These are phyloP conservation scores for Davidsoniella neocaledoniae DNA, from an alignment of 2,329 filamentous ascomycete genomes.

Conservation along the genomic window DNA sequence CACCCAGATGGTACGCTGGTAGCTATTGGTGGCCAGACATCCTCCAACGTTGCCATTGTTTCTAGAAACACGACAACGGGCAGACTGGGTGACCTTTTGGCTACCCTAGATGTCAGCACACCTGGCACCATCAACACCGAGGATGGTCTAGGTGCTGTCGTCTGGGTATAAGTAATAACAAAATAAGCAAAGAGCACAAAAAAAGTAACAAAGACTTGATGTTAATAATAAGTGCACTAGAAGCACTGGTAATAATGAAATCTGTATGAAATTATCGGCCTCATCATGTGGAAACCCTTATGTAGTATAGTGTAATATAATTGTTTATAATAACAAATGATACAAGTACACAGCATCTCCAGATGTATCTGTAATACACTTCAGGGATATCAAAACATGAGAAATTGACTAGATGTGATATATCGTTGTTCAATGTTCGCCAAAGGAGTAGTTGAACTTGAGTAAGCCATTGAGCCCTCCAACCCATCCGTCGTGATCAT, in stretches of 20 bases:
- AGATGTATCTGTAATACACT: too few relatives aligned
- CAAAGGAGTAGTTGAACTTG: constrained; percentile 97
- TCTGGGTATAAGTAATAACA: constrained; percentile 21
- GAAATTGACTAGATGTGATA: background rate
- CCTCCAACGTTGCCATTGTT: constrained; percentile 40
- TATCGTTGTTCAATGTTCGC: constrained; percentile 20
- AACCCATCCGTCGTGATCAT: constrained; percentile 86
- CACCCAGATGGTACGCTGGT: constrained; percentile 42
- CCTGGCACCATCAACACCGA: constrained; percentile 26
- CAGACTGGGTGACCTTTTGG: constrained; percentile 31
- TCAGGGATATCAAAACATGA: background rate
- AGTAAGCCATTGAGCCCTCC: constrained; percentile 81
- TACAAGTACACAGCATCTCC: background rate
- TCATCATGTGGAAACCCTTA: too few relatives aligned
- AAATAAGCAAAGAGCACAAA: too few relatives aligned
- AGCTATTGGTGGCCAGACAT: constrained; percentile 46
- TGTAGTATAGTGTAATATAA: too few relatives aligned
- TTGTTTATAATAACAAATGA: too few relatives aligned
- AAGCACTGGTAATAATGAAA: too few relatives aligned
- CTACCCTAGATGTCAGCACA: constrained; percentile 23
- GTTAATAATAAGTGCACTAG: too few relatives aligned
- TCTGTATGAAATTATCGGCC: too few relatives aligned
- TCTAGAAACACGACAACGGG: constrained; percentile 37
- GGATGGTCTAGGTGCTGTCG: constrained; percentile 30
- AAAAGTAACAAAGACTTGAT: too few relatives aligned